These are phyloP conservation scores for Sphagnum magellanicum DNA, from an alignment of 228 moss, liverwort and hornwort genomes.

Conservation along the genomic window DNA sequence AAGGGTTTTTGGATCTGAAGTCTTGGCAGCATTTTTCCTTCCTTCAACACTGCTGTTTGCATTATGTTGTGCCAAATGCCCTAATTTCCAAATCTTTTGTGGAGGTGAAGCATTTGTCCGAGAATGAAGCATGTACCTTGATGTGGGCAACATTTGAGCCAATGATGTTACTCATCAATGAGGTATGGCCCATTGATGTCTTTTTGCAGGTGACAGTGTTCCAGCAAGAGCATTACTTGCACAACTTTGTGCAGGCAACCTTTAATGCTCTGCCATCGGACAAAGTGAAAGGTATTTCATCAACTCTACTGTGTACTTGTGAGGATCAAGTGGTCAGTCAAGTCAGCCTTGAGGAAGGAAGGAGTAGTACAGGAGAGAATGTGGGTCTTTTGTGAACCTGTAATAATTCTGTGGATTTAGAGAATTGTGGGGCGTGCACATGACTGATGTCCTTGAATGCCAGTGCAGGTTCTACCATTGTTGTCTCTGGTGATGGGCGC, in stretches of 20 bases:
- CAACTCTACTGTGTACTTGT: neutral
- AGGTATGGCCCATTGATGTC: neutral
- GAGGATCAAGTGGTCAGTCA: no score
- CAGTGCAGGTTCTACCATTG: constrained; percentile 72
- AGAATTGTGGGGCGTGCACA: neutral
- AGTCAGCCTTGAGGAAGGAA: no score
- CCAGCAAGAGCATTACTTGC: constrained; percentile 80
- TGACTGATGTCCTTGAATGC: neutral
- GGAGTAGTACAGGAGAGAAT: no score
- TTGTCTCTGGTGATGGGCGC: constrained; percentile 95
- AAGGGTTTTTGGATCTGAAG: no score
- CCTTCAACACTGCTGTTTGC: no score
- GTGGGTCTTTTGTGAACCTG: no score
- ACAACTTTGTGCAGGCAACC: constrained; percentile 91
- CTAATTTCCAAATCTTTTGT: no score
- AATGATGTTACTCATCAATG: neutral
- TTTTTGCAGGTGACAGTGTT: constrained; percentile 77
- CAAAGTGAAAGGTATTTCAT: constrained; percentile 64
- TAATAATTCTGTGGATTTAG: no score
- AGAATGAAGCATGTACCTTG: neutral
- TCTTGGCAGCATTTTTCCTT: no score
- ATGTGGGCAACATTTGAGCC: neutral
- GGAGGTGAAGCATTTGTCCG: no score
- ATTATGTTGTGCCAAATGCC: no score
- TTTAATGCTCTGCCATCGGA: constrained; percentile 75